These are phyloP conservation scores for Mycena polygramma DNA, from an alignment of 768 basidiomycete species.

Conservation along the genomic window DNA sequence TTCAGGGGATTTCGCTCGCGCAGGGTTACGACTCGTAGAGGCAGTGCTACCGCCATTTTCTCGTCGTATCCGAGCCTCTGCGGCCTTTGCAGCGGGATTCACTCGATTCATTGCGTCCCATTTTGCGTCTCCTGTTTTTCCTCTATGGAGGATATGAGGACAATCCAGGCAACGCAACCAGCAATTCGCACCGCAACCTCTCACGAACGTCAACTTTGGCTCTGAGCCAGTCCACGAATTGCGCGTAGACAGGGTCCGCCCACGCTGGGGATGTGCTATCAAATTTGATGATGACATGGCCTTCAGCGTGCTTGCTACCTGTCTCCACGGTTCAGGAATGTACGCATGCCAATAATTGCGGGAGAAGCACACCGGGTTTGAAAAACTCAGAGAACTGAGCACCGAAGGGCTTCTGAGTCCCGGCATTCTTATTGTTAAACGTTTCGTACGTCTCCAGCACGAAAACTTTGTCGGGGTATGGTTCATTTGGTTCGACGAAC, in stretches of 20 bases:
- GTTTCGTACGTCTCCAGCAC: neutral
- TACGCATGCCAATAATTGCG: neutral
- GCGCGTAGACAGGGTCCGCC: conserved; percentile 21
- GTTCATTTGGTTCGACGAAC: conserved; percentile 13
- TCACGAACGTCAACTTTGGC: neutral
- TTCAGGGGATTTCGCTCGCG: neutral
- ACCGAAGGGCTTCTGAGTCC: neutral
- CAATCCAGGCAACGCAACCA: neutral
- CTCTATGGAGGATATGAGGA: neutral
- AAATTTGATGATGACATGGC: conserved; percentile 38
- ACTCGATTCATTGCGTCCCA: conserved; percentile 20
- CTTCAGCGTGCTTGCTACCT: conserved; percentile 32
- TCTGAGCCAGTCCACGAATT: conserved; percentile 9
- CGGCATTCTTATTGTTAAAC: neutral
- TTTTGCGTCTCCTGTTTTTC: neutral
- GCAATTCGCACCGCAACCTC: neutral
- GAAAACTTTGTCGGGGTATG: conserved; percentile 12
- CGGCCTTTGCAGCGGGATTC: neutral
- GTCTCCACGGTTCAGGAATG: neutral
- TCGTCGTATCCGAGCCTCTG: neutral
- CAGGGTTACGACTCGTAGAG: neutral
- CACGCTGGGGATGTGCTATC: conserved; percentile 33
- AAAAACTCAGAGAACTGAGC: neutral
- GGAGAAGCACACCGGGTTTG: conserved; percentile 8
- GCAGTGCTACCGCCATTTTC: neutral